A percentile compares a stretch with the other conserved stretches of the same genome.
phyloP scores from a whole-genome alignment of 768 basidiomycete genomes.

The Daedaleopsis nitida region DNA sequence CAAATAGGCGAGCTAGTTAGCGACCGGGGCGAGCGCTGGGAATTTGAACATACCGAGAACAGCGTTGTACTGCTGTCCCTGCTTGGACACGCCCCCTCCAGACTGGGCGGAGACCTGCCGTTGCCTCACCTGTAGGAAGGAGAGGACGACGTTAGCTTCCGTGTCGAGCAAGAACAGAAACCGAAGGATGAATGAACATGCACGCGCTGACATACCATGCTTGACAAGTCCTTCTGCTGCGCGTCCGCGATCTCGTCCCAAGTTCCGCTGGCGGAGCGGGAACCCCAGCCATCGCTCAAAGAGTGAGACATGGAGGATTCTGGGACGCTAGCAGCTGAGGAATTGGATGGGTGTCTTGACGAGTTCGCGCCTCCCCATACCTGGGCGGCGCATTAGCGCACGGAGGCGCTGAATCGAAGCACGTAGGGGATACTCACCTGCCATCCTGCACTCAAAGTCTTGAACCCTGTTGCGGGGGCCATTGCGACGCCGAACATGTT shows the following conservation, averaged over 20 bases:
- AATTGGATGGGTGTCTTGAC: constrained; percentile 60
- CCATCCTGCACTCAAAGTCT: constrained; percentile 64
- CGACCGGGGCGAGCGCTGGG: constrained; percentile 28
- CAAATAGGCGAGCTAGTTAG: constrained; percentile 34
- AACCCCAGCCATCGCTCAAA: constrained; percentile 53
- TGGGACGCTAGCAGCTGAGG: constrained; percentile 55
- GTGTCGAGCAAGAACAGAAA: not conserved
- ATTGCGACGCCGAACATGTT: constrained; percentile 59
- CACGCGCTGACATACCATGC: constrained; percentile 43
- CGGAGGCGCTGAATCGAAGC: constrained; percentile 1
- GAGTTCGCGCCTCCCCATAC: constrained; percentile 59
- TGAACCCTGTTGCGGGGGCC: constrained; percentile 48
- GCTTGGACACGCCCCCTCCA: constrained; percentile 37
- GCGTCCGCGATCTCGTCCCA: constrained; percentile 62
- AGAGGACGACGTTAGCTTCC: not conserved
- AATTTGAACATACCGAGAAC: constrained; percentile 41
- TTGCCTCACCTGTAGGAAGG: constrained; percentile 10
- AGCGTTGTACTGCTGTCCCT: constrained; percentile 52
- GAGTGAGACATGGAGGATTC: constrained; percentile 46
- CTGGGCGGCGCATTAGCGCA: constrained; percentile 36
- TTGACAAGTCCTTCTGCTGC: constrained; percentile 50
- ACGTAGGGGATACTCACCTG: constrained; percentile 48
- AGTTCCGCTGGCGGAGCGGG: constrained; percentile 52
- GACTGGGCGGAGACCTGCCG: constrained; percentile 21
- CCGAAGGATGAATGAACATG: not conserved